A percentile compares a stretch with the other conserved stretches of the same genome.
phyloP scores from a whole-genome alignment of 2,329 filamentous ascomycete genomes.

The Pseudovirgaria hyperparasitica region DNA sequence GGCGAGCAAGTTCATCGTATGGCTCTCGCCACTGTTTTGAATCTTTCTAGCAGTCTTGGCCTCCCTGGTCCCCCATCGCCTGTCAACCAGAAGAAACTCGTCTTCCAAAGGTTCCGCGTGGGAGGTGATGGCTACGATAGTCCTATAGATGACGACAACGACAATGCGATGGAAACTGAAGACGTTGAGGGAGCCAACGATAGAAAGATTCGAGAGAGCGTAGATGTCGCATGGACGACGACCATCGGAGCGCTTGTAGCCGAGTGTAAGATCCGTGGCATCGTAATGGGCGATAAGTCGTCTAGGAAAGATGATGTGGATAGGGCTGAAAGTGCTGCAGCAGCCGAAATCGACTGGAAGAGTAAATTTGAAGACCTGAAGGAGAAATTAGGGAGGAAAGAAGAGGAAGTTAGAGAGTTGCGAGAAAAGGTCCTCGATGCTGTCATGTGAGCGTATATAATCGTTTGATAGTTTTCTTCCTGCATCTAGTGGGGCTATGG shows the following conservation, averaged over 20 bases:
- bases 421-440: slow-evolving; percentile 27
- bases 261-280: slow-evolving; percentile 29
- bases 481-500: too few relatives aligned
- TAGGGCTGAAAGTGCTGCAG: not conserved
- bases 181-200: slow-evolving; percentile 10
- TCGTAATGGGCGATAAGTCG: slow-evolving; percentile 11
- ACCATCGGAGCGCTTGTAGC: slow-evolving; percentile 28
- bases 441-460: slow-evolving; percentile 15
- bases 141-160: slow-evolving; percentile 27
- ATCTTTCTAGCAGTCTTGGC: slow-evolving; percentile 20
- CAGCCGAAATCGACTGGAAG: slow-evolving; percentile 17
- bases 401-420: slow-evolving; percentile 20
- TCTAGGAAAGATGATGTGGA: slow-evolving; percentile 4
- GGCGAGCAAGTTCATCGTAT: slow-evolving; percentile 24
- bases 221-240: slow-evolving; percentile 31
- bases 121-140: slow-evolving; percentile 26
- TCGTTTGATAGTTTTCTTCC: too few relatives aligned
- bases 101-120: slow-evolving; percentile 28
- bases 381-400: slow-evolving; percentile 18
- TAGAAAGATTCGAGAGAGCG: slow-evolving; percentile 22
- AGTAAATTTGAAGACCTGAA: slow-evolving; percentile 20
- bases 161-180: slow-evolving; percentile 7
- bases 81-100: slow-evolving; percentile 21
- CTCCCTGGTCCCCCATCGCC: slow-evolving; percentile 21
- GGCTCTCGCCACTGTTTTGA: slow-evolving; percentile 31